These are phyloP conservation scores for Trichoderma koningiopsis DNA, from an alignment of 2,329 filamentous ascomycete genomes.

Conservation along the genomic window DNA sequence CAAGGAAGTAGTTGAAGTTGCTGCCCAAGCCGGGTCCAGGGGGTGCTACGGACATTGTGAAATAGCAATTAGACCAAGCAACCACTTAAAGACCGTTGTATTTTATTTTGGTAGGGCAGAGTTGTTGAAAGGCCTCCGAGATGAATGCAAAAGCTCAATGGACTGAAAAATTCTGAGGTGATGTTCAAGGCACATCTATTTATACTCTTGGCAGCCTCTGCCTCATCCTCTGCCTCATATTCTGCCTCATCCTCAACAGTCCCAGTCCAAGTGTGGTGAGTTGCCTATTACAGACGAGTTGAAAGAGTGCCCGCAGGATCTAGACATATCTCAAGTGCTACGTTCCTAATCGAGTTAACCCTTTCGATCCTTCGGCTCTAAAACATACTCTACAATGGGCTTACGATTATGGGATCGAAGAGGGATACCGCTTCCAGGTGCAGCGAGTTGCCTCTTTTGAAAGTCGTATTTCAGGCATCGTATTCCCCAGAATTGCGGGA, in stretches of 20 bases:
- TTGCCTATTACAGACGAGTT: constrained; percentile 10
- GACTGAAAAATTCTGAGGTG: neutral
- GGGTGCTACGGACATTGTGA: constrained; percentile 11
- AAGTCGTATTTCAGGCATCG: no score
- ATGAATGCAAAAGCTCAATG: neutral
- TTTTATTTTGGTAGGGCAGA: neutral
- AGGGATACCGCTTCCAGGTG: no score
- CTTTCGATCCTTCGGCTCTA: neutral
- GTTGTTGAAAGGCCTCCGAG: neutral
- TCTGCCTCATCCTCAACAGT: neutral
- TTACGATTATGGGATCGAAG: neutral
- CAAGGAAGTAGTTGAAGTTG: constrained; percentile 17
- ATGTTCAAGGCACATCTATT: neutral
- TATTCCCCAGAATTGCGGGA: no score
- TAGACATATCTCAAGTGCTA: neutral
- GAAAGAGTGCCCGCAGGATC: neutral
- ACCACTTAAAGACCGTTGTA: neutral
- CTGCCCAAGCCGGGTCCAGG: neutral
- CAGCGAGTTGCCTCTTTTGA: no score
- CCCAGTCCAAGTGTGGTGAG: neutral
- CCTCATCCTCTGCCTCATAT: neutral
- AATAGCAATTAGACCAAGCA: no score
- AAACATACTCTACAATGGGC: neutral
- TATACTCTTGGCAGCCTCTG: neutral
- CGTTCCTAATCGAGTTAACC: neutral